Percentiles rank a stretch among this genome's conserved stretches.
These are phyloP conservation scores for Auricularia sp. DNA, from an alignment of 768 basidiomycete species.

Conservation along the genomic window DNA sequence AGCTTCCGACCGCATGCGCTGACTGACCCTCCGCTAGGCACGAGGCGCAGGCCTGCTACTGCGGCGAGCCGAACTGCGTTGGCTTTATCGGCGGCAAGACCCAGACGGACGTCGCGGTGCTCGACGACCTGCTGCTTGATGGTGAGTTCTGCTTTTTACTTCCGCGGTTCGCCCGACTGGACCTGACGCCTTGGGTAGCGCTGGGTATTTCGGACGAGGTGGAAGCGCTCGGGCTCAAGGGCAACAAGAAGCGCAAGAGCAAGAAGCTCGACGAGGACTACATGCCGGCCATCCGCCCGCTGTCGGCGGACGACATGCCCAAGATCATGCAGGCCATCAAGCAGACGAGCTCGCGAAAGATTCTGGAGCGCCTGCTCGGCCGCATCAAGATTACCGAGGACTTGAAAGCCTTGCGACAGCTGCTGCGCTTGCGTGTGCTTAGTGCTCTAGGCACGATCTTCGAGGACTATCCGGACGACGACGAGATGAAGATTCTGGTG, in stretches of 20 bases:
- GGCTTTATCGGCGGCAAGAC: constrained; percentile 97
- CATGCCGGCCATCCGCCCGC: constrained; percentile 69
- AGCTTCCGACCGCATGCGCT: background rate
- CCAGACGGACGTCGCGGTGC: constrained; percentile 87
- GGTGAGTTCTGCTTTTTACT: constrained; percentile 36
- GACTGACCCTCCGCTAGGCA: constrained; percentile 41
- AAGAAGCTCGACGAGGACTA: constrained; percentile 95
- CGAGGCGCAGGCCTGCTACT: constrained; percentile 89
- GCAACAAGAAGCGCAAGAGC: constrained; percentile 78
- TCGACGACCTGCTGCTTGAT: constrained; percentile 92
- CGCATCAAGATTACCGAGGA: constrained; percentile 90
- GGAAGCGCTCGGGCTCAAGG: constrained; percentile 74
- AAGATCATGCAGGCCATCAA: constrained; percentile 88
- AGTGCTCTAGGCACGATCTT: constrained; percentile 85
- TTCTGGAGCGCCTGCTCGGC: constrained; percentile 72
- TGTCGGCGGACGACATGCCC: constrained; percentile 71
- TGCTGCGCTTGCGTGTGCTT: constrained; percentile 90
- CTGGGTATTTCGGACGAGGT: constrained; percentile 91
- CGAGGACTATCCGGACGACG: constrained; percentile 61
- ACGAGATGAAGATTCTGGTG: constrained; percentile 59
- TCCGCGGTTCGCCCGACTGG: background rate
- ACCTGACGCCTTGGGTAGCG: constrained; percentile 36
- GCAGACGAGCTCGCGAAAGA: constrained; percentile 74
- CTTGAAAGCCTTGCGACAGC: constrained; percentile 60
- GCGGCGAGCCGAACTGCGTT: constrained; percentile 90